Base-by-base conservation (phyloP, 805 yeast species). In the Sugiyamaella chiloensis region DNA sequence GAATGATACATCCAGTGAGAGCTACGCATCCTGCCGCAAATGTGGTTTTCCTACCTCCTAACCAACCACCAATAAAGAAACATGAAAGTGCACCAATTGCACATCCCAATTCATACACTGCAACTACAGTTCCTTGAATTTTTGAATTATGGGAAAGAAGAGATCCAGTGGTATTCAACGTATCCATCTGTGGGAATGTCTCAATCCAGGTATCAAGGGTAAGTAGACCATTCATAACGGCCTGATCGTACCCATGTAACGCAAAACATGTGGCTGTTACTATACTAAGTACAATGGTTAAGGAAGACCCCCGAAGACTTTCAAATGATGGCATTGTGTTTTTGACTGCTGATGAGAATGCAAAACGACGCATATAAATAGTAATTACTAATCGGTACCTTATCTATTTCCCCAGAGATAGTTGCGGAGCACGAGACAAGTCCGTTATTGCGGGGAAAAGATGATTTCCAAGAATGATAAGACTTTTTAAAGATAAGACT, bases 61-160 rank as follows among this genome's bases (percentile, higher is more conserved):
- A 19, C 14, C 17, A 34, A 16, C 17, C 17, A 16, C 37, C 37
- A 34, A 43, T 20, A 20, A 43, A 34, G 14, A 43, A 43, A 8
- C 41, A 40, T 19, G 24, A 8, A 5, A 20, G 23, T 14, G 47
- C 24, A 4, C 47, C 47, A 31, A 34, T 21, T 5, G 47, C 47
- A 43, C 31, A 40, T 34, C 47, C 47, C 5, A 43, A 21, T 16
- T 20, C 34, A 24, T 20, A 43, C 21, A 43, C 34, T 7, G 35
- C 47, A 35, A 23, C 34, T 12, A 34, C 19, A 4, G 37, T 34
- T 4, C 45, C 45, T 30, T 23, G 24, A 6, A 42, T 16, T 5
- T 37, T 19, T 16, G 45, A 27, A 14, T 42, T 42, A 8, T 36
- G 40, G 23, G 30, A 26, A 8, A 26, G 12, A 8, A 9, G 30